A percentile compares a stretch with the other conserved stretches of the same genome.
phyloP scores from a whole-genome alignment of 202 grass and related monocot genomes.

The Zoysia matrella region DNA sequence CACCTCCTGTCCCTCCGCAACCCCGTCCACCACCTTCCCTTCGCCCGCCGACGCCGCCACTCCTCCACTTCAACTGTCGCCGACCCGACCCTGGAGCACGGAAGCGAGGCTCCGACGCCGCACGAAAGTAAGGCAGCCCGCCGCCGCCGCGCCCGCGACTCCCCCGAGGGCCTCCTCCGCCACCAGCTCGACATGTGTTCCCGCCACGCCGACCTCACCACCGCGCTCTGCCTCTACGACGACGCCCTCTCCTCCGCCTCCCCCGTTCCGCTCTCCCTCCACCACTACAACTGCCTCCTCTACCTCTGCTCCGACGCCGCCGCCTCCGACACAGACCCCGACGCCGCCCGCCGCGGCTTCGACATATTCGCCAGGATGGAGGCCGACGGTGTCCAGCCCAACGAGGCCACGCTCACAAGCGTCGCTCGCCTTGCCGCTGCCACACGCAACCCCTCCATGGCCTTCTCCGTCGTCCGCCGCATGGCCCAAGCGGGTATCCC shows the following conservation, averaged over 20 bases:
- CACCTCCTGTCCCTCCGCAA: neutral
- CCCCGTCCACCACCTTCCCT: conserved; percentile 40
- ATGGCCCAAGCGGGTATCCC: conserved; percentile 73
- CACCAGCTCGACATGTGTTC: conserved; percentile 74
- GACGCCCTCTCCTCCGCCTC: conserved; percentile 47
- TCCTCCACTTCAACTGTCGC: conserved; percentile 33
- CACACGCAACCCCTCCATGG: conserved; percentile 67
- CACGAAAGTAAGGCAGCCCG: conserved; percentile 18
- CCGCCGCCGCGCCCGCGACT: conserved; percentile 55
- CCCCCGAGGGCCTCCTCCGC: conserved; percentile 69
- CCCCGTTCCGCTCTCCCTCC: conserved; percentile 56
- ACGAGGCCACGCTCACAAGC: conserved; percentile 86
- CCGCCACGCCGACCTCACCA: conserved; percentile 56
- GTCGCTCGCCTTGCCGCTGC: conserved; percentile 81
- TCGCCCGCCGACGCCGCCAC: conserved; percentile 35
- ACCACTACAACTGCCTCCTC: conserved; percentile 90
- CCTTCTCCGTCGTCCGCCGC: conserved; percentile 77
- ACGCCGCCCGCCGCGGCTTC: conserved; percentile 66
- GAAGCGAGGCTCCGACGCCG: neutral
- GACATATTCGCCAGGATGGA: conserved; percentile 84
- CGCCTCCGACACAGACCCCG: conserved; percentile 37
- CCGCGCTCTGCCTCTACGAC: conserved; percentile 81
- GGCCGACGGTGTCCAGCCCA: conserved; percentile 65
- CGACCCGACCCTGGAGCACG: neutral
- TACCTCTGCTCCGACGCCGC: conserved; percentile 88